Evolutionary conservation across 1,284 basidiomycete genomes (phyloP).

Genomic region (Ustanciosporium gigantosporum): DNA sequence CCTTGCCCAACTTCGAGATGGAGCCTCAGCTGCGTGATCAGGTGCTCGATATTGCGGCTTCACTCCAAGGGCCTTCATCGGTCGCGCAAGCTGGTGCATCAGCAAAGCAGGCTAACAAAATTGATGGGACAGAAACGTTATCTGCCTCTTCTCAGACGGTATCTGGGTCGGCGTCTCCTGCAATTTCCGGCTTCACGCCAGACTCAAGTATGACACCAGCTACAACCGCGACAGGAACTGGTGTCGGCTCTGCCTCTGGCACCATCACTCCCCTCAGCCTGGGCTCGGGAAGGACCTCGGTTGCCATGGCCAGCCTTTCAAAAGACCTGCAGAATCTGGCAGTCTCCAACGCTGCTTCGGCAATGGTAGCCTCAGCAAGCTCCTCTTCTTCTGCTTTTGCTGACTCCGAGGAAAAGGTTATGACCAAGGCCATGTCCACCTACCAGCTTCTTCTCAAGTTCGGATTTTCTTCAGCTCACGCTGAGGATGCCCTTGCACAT

Average conservation of each 20-base stretch:
- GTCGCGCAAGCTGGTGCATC: conserved; percentile 48
- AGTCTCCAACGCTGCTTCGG: conserved; percentile 2
- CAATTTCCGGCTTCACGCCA: not conserved
- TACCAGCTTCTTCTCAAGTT: conserved; percentile 81
- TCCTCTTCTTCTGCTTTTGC: conserved; percentile 15
- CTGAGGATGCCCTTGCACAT: conserved; percentile 72
- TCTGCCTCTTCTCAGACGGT: not conserved
- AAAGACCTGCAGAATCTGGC: conserved; percentile 35
- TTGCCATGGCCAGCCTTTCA: conserved; percentile 31
- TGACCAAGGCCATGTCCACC: conserved; percentile 74
- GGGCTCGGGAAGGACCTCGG: conserved; percentile 19
- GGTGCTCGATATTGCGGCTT: conserved; percentile 66
- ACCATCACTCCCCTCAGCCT: conserved; percentile 27
- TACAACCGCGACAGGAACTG: conserved; percentile 9
- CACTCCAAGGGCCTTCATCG: conserved; percentile 59
- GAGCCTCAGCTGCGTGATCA: conserved; percentile 69
- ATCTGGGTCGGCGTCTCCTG: not conserved
- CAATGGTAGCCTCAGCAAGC: conserved; percentile 3
- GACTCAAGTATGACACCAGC: conserved; percentile 10
- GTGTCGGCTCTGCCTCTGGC: conserved; percentile 12
- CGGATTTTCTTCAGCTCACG: conserved; percentile 75
- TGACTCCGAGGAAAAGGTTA: conserved; percentile 65
- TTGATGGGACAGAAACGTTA: not conserved
- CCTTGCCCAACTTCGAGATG: conserved; percentile 71
- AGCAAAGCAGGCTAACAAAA: not conserved